Base-by-base conservation (phyloP, 129 eudicot species). In the Chrysanthemum makinoi region DNA sequence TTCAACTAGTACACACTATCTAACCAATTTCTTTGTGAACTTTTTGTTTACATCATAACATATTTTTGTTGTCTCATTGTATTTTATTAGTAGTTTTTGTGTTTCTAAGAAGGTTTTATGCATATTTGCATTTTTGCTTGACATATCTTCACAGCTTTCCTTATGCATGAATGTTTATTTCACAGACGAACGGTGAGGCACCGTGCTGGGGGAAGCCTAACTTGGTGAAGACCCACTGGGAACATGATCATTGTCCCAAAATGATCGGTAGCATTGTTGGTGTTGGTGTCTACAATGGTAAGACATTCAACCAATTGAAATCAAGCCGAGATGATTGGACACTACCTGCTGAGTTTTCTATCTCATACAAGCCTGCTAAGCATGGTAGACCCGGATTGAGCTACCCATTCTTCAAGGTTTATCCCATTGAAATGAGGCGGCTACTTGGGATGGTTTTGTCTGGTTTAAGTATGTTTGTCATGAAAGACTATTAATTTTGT, bases 351-450 rank as follows among this genome's bases (percentile, higher is more conserved):
- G 98, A 92, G 68, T 92, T 89, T 75, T 92, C 98, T 1, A 89
- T 92, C 46, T 86, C 95, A 12, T 92, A 92, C 95, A 92, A 92
- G 85, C 98, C 98, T 0, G 98, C 89, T 15, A 92, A 89, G 96
- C 98, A 92, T 69, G 98, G 98, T 51, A 87, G 98, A 69, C 98
- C 98, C 3, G 98, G 98, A 92, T 92, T 76, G 98, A 86, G 98
- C 98, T 47, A 92, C 98, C 69, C 98, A 92, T 86, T 92, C 98
- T 59, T 92, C 98, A 43, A 87, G 98, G 83, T 92, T 92, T 72
- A 92, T 92, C 64, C 98, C 98, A 77, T 88, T 92, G 18, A 92
- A 92, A 84, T 92, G 85, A 88, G 73, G 35, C 18, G 3, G n/a
- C 6, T 59, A 20, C 30, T 19, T 62, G 62, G n/a, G 73, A 15